Base-by-base conservation (phyloP, 192 early-diverging fungal species). In the Geosiphon pyriformis region DNA sequence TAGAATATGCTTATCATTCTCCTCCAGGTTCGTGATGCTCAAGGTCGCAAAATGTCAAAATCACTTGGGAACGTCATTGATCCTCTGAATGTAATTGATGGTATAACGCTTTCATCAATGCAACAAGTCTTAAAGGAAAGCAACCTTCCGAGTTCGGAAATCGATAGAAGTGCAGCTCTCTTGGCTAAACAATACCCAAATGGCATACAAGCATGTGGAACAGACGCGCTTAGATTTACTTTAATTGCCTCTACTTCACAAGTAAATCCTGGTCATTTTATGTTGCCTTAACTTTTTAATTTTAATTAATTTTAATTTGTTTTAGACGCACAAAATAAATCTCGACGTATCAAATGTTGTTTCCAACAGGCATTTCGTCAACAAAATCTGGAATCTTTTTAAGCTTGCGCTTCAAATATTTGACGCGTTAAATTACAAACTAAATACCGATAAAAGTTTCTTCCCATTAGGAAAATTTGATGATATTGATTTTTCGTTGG, bases 351-450 rank as follows among this genome's bases (percentile, higher is more conserved):
- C 84, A 18, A 90, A 88, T 63, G 88, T 98, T 42, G 82, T 89
- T 33, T 84, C 92, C 4, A 89, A 91, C 55, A 82, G 83, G 50
- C 89, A 95, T 72, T 96, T 96, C 71, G 93, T 93, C 74, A 98
- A 98, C 79, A 98, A 98, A 76, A 76, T 97, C 7, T 96, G 93
- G 95, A 97, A 98, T 62, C 81, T 94, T 2, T 88, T 90, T 49
- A 84, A 80, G 31, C 90, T 92, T 61, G 87, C 82, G n/a, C 61
- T 80, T 6, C 76, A 80, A 56, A 83, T 83, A 66, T 78, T 92
- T 7, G 82, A 83, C 15, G 76, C 77, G 3, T 68, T 76, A 32
- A 78, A 76, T 7, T 73, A 82, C 26, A 72, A 70, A 3, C 52
- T 59, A 15, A 35, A 58, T 2, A 61, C 65, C 18, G 20, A 35